Percentiles rank a stretch among this genome's conserved stretches.
Conservation (phyloP, 805 yeast genomes). For the Wickerhamomyces subpelliculosus region DNA sequence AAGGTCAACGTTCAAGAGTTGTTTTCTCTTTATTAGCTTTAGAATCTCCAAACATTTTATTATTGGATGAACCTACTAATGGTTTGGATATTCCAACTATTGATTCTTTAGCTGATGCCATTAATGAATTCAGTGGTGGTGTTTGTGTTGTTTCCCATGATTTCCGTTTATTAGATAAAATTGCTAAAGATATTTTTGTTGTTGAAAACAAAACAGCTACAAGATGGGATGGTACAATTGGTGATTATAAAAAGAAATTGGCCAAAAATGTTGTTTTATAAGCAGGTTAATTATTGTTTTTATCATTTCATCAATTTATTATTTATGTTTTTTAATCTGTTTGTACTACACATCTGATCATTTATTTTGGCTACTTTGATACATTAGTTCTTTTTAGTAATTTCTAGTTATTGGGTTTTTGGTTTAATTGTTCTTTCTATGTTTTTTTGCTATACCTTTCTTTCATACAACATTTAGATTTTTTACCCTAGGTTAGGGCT, state of each 20-base stretch:
- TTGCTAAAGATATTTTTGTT: constrained; percentile 95
- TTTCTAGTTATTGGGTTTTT: too few species aligned
- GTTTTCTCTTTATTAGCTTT: constrained; percentile 94
- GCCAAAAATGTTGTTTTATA: constrained; percentile 82
- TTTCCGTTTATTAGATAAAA: constrained; percentile 94
- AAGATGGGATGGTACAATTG: constrained; percentile 90
- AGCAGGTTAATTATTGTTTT: constrained; percentile 8
- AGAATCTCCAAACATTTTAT: constrained; percentile 88
- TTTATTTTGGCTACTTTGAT: too few species aligned
- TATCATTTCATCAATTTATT: neutral
- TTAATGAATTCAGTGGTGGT: constrained; percentile 93
- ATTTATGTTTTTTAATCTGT: neutral
- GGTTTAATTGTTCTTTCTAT: too few species aligned
- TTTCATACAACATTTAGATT: too few species aligned
- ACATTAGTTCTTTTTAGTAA: too few species aligned
- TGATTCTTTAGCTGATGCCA: constrained; percentile 96
- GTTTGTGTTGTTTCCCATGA: constrained; percentile 98
- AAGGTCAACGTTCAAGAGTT: constrained; percentile 99
- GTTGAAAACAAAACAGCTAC: constrained; percentile 95
- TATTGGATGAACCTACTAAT: constrained; percentile 99
- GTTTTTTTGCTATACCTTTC: too few species aligned
- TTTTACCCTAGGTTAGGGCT: too few species aligned
- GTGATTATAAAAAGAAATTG: constrained; percentile 88
- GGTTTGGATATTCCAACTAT: constrained; percentile 98
- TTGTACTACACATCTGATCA: too few species aligned